These are phyloP conservation scores for Lasiosphaeria hispida DNA, from an alignment of 495 filamentous ascomycete genomes.

Conservation along the genomic window DNA sequence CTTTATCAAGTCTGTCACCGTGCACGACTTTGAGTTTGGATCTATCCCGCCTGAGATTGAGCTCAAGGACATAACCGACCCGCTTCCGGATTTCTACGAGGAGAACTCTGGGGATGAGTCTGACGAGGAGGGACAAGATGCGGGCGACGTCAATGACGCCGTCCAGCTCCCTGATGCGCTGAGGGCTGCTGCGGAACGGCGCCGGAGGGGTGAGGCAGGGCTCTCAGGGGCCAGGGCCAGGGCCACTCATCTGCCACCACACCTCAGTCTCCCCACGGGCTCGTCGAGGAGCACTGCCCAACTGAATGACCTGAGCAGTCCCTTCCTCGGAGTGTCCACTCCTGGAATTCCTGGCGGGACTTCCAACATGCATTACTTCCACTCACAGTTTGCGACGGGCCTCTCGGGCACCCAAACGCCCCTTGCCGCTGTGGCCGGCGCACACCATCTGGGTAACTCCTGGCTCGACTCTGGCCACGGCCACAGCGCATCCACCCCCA, in stretches of 20 bases:
- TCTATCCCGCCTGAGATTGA: constrained; percentile 77
- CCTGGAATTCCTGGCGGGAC: constrained; percentile 82
- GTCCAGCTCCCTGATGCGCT: constrained; percentile 39
- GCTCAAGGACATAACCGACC: constrained; percentile 95
- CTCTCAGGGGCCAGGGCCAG: constrained; percentile 2
- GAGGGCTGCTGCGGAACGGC: constrained; percentile 41
- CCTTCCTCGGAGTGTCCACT: constrained; percentile 65
- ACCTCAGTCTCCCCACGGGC: constrained; percentile 33
- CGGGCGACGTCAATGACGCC: constrained; percentile 28
- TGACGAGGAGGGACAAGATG: constrained; percentile 31
- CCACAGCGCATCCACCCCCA: constrained; percentile 31
- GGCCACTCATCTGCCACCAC: constrained; percentile 27
- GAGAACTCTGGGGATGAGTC: constrained; percentile 57
- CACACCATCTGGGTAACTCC: constrained; percentile 38
- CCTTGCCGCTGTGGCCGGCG: constrained; percentile 79
- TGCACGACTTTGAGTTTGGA: constrained; percentile 93
- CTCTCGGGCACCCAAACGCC: constrained; percentile 85
- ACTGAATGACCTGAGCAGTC: constrained; percentile 56
- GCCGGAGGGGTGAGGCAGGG: constrained; percentile 32
- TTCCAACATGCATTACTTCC: constrained; percentile 88
- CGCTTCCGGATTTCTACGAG: constrained; percentile 94
- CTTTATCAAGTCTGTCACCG: constrained; percentile 93
- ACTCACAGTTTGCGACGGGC: constrained; percentile 74
- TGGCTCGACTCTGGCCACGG: constrained; percentile 40
- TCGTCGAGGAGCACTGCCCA: constrained; percentile 27